These are phyloP conservation scores for Xerocomellus chrysenteron DNA, from an alignment of 768 basidiomycete genomes.

Conservation along the genomic window DNA sequence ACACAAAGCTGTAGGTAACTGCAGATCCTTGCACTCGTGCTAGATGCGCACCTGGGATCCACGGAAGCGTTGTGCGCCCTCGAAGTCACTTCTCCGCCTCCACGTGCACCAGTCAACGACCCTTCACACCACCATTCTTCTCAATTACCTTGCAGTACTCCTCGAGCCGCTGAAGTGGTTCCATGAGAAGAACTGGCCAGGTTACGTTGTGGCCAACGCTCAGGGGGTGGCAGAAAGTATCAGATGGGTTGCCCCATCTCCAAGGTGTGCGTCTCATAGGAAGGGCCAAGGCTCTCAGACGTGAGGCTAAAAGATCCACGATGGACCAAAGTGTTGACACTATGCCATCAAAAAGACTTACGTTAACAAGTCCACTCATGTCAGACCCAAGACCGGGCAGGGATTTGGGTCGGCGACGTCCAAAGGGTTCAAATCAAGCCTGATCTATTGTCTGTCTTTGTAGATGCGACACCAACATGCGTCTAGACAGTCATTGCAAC, in stretches of 20 bases:
- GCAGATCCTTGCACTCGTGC: slow-evolving; percentile 63
- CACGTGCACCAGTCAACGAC: slow-evolving; percentile 71
- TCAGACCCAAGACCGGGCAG: slow-evolving; percentile 35
- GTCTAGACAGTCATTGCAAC: too few relatives aligned
- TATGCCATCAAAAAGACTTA: slow-evolving; percentile 38
- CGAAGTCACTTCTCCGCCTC: slow-evolving; percentile 63
- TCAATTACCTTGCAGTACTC: slow-evolving; percentile 72
- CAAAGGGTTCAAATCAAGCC: slow-evolving; percentile 21
- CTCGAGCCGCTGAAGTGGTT: slow-evolving; percentile 74
- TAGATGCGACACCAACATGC: too few relatives aligned
- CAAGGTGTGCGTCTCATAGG: slow-evolving; percentile 54
- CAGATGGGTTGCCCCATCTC: slow-evolving; percentile 51
- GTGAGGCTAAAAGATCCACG: slow-evolving; percentile 17
- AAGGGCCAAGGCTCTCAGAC: slow-evolving; percentile 41
- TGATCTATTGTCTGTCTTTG: slow-evolving; percentile 29
- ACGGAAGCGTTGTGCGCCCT: slow-evolving; percentile 48
- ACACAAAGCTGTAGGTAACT: slow-evolving; percentile 57
- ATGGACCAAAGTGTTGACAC: slow-evolving; percentile 53
- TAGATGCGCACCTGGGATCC: slow-evolving; percentile 53
- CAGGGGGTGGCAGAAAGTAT: slow-evolving; percentile 65
- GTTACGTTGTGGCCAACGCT: slow-evolving; percentile 56
- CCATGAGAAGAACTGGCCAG: slow-evolving; percentile 50
- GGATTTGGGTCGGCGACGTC: slow-evolving; percentile 11
- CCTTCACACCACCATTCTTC: slow-evolving; percentile 64
- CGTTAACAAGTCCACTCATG: slow-evolving; percentile 42